Conservation (phyloP, 2,329 filamentous ascomycete species). For the Graphium sp. region DNA sequence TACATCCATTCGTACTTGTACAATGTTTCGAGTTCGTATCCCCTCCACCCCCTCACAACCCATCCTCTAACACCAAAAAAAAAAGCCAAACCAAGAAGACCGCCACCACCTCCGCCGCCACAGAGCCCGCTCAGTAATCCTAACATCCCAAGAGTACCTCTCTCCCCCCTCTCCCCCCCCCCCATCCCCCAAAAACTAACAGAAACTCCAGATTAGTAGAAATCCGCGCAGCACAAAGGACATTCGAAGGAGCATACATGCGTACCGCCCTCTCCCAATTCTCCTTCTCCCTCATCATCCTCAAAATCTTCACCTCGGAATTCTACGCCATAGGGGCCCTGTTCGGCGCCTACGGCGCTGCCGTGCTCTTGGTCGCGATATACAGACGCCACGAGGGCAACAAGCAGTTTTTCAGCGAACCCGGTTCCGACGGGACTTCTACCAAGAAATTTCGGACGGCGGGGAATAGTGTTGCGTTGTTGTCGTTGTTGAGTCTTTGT, state of each 20-base stretch:
- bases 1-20: too few species aligned
- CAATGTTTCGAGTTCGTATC: slow-evolving; percentile 5
- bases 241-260: slow-evolving; percentile 94
- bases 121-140: slow-evolving; percentile 64
- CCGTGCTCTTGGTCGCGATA: slow-evolving; percentile 65
- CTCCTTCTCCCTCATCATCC: slow-evolving; percentile 82
- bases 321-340: slow-evolving; percentile 96
- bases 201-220: slow-evolving; percentile 54
- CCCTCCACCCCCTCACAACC: neutral
- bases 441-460: slow-evolving; percentile 44
- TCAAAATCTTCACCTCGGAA: slow-evolving; percentile 92
- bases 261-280: slow-evolving; percentile 90
- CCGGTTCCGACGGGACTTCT: slow-evolving; percentile 13
- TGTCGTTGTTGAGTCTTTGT: slow-evolving; percentile 37
- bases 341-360: slow-evolving; percentile 80
- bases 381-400: slow-evolving; percentile 87
- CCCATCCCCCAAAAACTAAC: neutral
- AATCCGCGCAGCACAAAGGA: slow-evolving; percentile 84
- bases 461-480: slow-evolving; percentile 41
- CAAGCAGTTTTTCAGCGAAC: slow-evolving; percentile 66
- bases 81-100: slow-evolving; percentile 50
- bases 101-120: slow-evolving; percentile 67
- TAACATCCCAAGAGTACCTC: slow-evolving; percentile 59
- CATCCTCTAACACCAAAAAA: neutral
- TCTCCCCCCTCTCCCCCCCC: neutral